Percentiles rank a stretch among this genome's conserved stretches.
Conservation (phyloP, 2,329 filamentous ascomycete species). For the Daldinia sp. region DNA sequence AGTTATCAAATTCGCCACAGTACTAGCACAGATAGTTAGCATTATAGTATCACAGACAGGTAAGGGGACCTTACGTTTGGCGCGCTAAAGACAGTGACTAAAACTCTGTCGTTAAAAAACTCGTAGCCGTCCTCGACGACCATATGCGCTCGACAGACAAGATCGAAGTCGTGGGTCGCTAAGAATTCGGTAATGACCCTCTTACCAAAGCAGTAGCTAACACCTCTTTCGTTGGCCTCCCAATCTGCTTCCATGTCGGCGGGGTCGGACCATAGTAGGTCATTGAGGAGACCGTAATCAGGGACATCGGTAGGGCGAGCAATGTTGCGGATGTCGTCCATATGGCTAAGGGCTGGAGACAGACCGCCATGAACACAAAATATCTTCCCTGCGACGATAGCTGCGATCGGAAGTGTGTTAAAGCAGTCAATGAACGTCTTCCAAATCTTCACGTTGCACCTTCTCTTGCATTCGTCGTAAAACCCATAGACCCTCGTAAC, state of each 20-base stretch:
- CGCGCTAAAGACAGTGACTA: constrained; percentile 97
- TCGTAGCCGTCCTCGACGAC: constrained; percentile 99
- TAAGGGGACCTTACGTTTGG: constrained; percentile 79
- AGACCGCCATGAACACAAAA: constrained; percentile 97
- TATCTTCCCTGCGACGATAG: constrained; percentile 97
- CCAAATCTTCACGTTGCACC: constrained; percentile 97
- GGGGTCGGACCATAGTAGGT: constrained; percentile 95
- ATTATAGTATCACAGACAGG: constrained; percentile 17
- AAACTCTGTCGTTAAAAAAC: constrained; percentile 93
- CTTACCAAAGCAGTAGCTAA: constrained; percentile 98
- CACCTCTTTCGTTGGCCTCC: constrained; percentile 96
- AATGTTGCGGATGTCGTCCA: constrained; percentile 98
- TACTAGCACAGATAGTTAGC: constrained; percentile 66
- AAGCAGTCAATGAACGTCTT: constrained; percentile 98
- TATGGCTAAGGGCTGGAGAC: constrained; percentile 89
- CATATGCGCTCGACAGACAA: constrained; percentile 98
- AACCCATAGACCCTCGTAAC: constrained; percentile 96
- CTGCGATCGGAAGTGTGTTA: constrained; percentile 92
- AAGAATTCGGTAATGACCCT: constrained; percentile 98
- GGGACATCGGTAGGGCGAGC: constrained; percentile 95
- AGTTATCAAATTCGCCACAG: constrained; percentile 98
- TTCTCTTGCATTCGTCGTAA: constrained; percentile 96
- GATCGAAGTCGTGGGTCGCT: constrained; percentile 92
- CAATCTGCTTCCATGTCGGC: constrained; percentile 98
- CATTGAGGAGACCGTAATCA: constrained; percentile 94